phyloP scores from a whole-genome alignment of 2,329 filamentous ascomycete species.

The Ophiostoma angusticollis region DNA sequence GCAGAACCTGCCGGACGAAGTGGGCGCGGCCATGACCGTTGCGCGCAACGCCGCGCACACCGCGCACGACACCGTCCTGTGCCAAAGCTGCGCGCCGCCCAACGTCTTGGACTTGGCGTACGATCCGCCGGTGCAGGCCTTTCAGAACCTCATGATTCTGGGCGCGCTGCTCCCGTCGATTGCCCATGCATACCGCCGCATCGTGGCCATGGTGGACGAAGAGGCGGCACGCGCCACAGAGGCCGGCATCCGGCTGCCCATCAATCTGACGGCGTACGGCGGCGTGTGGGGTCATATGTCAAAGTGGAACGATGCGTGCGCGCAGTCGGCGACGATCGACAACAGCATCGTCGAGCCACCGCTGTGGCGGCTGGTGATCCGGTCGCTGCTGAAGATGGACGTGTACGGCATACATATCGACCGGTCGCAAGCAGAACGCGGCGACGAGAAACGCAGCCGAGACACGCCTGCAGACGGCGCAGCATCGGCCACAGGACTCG shows the following conservation, averaged over 20 bases:
- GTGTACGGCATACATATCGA: constrained; percentile 37
- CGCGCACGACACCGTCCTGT: constrained; percentile 40
- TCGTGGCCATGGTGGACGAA: constrained; percentile 42
- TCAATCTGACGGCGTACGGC: constrained; percentile 34
- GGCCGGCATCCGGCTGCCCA: constrained; percentile 29
- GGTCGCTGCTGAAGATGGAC: constrained; percentile 42
- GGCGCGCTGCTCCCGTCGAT: constrained; percentile 44
- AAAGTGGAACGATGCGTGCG: constrained; percentile 17
- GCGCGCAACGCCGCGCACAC: constrained; percentile 34
- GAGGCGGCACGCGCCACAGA: constrained; percentile 32
- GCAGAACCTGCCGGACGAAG: constrained; percentile 30
- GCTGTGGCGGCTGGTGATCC: constrained; percentile 40
- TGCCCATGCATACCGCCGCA: constrained; percentile 42
- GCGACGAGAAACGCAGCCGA: no score
- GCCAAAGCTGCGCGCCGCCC: constrained; percentile 33
- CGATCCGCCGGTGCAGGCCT: constrained; percentile 32
- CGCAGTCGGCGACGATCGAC: constrained; percentile 22
- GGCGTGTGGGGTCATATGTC: constrained; percentile 32
- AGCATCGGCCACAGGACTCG: no score
- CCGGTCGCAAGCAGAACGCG: neutral
- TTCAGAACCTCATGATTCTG: constrained; percentile 48
- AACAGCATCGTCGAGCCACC: constrained; percentile 35
- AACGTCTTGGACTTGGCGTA: constrained; percentile 22
- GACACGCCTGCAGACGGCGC: no score
- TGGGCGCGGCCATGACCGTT: constrained; percentile 33